Percentiles rank a stretch among this genome's conserved stretches.
phyloP scores from a whole-genome alignment of 1,284 basidiomycete species.

The Irpex sp. region DNA sequence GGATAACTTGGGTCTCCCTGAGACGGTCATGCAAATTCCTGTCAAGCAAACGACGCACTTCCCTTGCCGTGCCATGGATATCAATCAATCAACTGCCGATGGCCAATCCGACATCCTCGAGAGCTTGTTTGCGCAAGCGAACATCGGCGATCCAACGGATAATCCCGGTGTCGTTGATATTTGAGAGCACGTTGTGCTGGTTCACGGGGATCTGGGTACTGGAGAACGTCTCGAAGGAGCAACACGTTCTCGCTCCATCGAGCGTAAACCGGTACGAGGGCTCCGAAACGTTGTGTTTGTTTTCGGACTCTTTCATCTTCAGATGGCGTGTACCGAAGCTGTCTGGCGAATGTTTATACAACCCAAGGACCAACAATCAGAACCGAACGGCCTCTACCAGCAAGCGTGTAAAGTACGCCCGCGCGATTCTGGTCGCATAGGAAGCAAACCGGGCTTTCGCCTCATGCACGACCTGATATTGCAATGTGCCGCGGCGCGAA shows the following conservation, averaged over 20 bases:
- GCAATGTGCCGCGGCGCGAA: conserved; percentile 14
- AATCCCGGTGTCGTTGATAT: background rate
- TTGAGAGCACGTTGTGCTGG: conserved; percentile 1
- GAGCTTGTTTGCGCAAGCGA: conserved; percentile 1
- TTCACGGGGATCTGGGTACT: conserved; percentile 15
- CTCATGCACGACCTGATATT: conserved; percentile 30
- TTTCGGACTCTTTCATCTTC: conserved; percentile 32
- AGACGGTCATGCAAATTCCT: conserved; percentile 11
- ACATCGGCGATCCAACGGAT: background rate
- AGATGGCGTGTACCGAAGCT: conserved; percentile 33
- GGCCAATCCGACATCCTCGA: conserved; percentile 5
- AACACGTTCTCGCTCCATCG: conserved; percentile 16
- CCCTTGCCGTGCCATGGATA: conserved; percentile 6
- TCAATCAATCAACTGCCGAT: conserved; percentile 2
- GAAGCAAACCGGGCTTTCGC: conserved; percentile 27
- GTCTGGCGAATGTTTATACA: conserved; percentile 27
- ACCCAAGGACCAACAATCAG: conserved; percentile 5
- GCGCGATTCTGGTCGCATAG: conserved; percentile 22
- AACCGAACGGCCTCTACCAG: background rate
- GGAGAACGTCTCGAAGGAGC: conserved; percentile 20
- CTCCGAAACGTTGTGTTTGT: conserved; percentile 27
- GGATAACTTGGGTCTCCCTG: conserved; percentile 15
- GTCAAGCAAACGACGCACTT: conserved; percentile 1
- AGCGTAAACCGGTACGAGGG: conserved; percentile 20
- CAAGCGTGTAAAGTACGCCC: conserved; percentile 18